A percentile compares a stretch with the other conserved stretches of the same genome.
phyloP scores from a whole-genome alignment of 345 rosid genomes.

The Eucalyptus dawsonii region DNA sequence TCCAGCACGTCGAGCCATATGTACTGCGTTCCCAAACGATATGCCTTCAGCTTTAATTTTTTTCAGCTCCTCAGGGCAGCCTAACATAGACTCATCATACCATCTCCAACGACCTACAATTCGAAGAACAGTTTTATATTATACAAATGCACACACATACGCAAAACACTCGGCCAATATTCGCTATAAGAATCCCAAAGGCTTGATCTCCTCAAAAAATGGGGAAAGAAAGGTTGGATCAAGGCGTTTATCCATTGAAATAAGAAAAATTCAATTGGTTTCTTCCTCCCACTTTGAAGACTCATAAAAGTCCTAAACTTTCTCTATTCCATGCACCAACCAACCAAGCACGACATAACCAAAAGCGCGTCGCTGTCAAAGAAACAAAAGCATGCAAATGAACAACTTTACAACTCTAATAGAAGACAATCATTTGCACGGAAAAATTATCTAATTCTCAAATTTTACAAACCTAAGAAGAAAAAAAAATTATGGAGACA shows the following conservation, averaged over 20 bases:
- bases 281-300: background rate
- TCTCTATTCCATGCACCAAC: background rate
- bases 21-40: constrained; percentile 74
- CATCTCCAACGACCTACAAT: constrained; percentile 93
- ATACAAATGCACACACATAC: background rate
- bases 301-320: background rate
- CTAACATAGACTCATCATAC: constrained; percentile 95
- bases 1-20: constrained; percentile 80
- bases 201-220: background rate
- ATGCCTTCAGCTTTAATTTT: constrained; percentile 71
- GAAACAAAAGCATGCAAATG: background rate
- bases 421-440: background rate
- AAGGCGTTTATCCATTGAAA: background rate
- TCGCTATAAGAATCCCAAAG: background rate
- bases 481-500: background rate
- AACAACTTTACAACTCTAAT: background rate
- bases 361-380: background rate
- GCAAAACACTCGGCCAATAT: background rate
- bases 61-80: constrained; percentile 82
- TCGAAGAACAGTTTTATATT: background rate
- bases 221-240: background rate
- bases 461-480: background rate
- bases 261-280: background rate
- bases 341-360: background rate
- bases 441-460: background rate